Percentiles rank a stretch among this genome's conserved stretches.
Conservation (phyloP, 192 early-diverging fungal genomes). For the Endogone sp. region DNA sequence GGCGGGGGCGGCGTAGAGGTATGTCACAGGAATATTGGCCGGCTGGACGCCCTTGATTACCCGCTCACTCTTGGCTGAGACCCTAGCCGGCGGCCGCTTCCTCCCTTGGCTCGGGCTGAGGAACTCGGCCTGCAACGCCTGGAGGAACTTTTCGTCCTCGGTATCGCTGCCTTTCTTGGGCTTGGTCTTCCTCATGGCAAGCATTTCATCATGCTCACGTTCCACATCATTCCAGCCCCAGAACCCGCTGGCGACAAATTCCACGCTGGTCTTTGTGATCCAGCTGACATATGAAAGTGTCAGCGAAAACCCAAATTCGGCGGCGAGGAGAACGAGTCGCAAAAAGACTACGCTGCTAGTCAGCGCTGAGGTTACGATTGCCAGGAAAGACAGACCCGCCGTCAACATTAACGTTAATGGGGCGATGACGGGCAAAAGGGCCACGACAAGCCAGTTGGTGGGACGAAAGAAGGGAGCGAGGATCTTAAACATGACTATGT, state of each 20-base stretch:
- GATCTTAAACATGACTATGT: too few relatives aligned
- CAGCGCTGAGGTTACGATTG: neutral
- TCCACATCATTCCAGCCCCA: neutral
- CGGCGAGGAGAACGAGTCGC: neutral
- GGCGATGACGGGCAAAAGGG: neutral
- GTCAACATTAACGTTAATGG: neutral
- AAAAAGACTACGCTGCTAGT: neutral
- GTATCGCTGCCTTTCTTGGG: neutral
- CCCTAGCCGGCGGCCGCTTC: neutral
- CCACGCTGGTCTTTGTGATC: neutral
- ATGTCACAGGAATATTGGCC: too few relatives aligned
- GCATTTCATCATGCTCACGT: neutral
- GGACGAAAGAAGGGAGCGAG: too few relatives aligned
- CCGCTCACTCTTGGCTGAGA: neutral
- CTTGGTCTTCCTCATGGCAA: neutral
- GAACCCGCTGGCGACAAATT: neutral
- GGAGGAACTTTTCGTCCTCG: neutral
- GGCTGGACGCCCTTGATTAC: neutral
- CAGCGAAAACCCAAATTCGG: neutral
- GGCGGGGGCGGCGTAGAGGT: too few relatives aligned
- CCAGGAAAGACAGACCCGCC: neutral
- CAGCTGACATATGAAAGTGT: neutral
- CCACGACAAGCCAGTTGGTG: neutral
- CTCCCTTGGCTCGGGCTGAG: too few relatives aligned
- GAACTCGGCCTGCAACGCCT: neutral